Conservation (phyloP, 495 filamentous ascomycete genomes). For the Pyronema omphalodes region DNA sequence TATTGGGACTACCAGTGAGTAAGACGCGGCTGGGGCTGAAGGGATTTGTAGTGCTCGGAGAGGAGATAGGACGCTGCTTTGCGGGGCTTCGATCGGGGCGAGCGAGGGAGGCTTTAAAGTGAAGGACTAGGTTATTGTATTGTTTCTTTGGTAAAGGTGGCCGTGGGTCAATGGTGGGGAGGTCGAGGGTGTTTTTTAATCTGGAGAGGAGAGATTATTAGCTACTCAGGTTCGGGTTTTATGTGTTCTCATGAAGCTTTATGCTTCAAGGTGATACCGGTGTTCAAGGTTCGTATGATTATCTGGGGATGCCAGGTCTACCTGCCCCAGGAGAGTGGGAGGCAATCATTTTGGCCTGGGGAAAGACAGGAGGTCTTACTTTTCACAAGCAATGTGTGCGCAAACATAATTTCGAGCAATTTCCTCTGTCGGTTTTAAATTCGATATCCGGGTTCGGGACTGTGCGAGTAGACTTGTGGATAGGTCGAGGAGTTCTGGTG, state of each 20-base stretch:
- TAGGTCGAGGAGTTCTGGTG: constrained; percentile 54
- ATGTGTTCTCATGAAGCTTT: too few relatives aligned
- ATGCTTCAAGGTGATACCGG: neutral
- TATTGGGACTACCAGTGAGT: too few relatives aligned
- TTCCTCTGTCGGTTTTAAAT: constrained; percentile 74
- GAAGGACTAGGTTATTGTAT: constrained; percentile 69
- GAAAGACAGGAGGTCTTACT: constrained; percentile 28
- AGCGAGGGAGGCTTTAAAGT: constrained; percentile 49
- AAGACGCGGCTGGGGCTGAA: too few relatives aligned
- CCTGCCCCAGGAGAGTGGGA: neutral
- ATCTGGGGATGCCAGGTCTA: neutral
- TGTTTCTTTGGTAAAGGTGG: constrained; percentile 67
- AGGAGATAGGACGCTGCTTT: constrained; percentile 4
- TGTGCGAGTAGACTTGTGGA: constrained; percentile 69
- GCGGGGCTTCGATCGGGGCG: constrained; percentile 18
- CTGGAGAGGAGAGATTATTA: constrained; percentile 26
- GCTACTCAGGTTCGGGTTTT: too few relatives aligned
- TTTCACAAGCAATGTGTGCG: constrained; percentile 78
- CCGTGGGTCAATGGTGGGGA: constrained; percentile 60
- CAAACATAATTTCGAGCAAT: constrained; percentile 73
- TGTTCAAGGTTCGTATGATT: neutral
- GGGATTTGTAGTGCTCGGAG: constrained; percentile 2
- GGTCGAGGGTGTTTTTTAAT: constrained; percentile 62
- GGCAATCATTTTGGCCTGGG: neutral
- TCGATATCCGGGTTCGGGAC: constrained; percentile 60